A percentile compares a stretch with the other conserved stretches of the same genome.
These are phyloP conservation scores for Boletus semigastroideus DNA, from an alignment of 1,284 basidiomycete genomes.

Conservation along the genomic window DNA sequence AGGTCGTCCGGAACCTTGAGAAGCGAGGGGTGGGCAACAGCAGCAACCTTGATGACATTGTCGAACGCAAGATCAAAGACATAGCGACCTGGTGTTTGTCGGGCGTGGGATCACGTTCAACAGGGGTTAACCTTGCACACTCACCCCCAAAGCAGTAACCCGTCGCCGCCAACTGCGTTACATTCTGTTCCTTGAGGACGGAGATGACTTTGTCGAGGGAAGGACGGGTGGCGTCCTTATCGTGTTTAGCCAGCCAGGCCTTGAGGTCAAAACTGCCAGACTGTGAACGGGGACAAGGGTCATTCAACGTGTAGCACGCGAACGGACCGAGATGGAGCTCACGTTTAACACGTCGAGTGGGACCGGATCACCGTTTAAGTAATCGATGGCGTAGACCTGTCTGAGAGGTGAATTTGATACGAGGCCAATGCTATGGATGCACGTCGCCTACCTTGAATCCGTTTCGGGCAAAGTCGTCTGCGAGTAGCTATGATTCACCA, in stretches of 20 bases:
- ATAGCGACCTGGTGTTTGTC: slow-evolving; percentile 45
- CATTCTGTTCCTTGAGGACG: slow-evolving; percentile 56
- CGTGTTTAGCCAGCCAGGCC: slow-evolving; percentile 53
- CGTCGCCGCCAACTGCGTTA: slow-evolving; percentile 57
- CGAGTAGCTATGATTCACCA: slow-evolving; percentile 47
- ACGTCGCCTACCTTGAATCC: slow-evolving; percentile 55
- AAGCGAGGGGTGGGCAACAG: slow-evolving; percentile 67
- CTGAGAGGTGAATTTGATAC: slow-evolving; percentile 40
- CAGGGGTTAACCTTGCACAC: slow-evolving; percentile 10
- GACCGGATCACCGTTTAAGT: slow-evolving; percentile 43
- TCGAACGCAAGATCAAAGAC: slow-evolving; percentile 71
- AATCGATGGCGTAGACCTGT: slow-evolving; percentile 48
- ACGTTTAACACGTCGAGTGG: slow-evolving; percentile 23
- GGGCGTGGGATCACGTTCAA: background rate
- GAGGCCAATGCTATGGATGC: background rate
- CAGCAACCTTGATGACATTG: slow-evolving; percentile 50
- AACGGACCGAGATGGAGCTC: background rate
- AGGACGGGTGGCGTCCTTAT: slow-evolving; percentile 46
- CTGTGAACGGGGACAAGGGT: background rate
- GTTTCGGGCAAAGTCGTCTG: slow-evolving; percentile 72
- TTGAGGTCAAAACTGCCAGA: slow-evolving; percentile 39
- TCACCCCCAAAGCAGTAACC: slow-evolving; percentile 74
- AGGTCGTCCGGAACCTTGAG: slow-evolving; percentile 48
- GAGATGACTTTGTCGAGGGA: slow-evolving; percentile 56
- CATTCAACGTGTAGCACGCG: background rate